Conservation (phyloP, 257 asterid species). For the Solanum pennellii region DNA sequence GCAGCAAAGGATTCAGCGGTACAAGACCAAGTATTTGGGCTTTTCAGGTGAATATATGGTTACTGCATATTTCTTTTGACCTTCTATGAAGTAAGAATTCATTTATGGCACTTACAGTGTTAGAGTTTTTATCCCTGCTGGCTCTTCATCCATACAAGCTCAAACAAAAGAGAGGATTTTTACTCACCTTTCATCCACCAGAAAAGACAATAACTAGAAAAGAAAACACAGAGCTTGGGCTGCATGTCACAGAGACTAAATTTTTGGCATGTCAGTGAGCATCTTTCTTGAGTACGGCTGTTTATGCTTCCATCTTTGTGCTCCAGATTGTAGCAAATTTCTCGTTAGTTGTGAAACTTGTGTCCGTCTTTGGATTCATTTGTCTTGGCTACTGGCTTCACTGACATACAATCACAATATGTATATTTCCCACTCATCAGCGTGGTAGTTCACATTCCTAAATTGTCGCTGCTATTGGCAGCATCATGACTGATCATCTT, state of each 20-base stretch:
- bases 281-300: background rate
- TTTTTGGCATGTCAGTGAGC: background rate
- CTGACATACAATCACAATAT: background rate
- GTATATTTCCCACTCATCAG: background rate
- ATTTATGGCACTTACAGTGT: background rate
- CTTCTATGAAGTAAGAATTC: background rate
- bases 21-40: conserved; percentile 72
- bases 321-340: background rate
- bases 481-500: background rate
- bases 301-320: background rate
- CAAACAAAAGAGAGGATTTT: background rate
- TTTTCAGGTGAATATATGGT: conserved; percentile 44
- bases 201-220: background rate
- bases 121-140: background rate
- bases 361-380: background rate
- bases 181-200: background rate
- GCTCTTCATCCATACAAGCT: background rate
- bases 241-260: background rate
- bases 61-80: background rate
- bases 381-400: background rate
- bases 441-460: background rate
- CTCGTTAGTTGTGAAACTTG: background rate
- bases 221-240: background rate
- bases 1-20: conserved; percentile 59
- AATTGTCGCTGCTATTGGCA: background rate